Evolutionary conservation across 2,329 filamentous ascomycete species (phyloP), one percentile per base, ranked within the genome.

Genomic region (Alternaria postmessia): DNA sequence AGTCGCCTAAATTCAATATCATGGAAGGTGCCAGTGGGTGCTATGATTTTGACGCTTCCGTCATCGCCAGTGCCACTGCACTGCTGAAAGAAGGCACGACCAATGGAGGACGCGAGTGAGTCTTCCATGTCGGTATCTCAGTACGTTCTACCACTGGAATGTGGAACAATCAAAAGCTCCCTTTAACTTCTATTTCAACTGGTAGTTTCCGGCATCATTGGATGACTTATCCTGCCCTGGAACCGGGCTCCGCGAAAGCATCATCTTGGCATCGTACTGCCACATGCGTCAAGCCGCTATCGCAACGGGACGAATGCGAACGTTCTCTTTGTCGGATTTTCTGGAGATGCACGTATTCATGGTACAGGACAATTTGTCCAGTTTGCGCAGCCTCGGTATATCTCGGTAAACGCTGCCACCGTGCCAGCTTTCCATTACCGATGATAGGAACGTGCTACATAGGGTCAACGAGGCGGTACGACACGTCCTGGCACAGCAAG

Each of bases 61-160:
- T 32, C 18, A 30, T 39, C 30, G 39, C 46, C 38, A 16, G 24
- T 42, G 38, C 14, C 51, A 43, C 51, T 43, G 38, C 39, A 36
- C 26, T 44, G 28, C 57, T 56, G 44, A 30, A 51, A 46, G 58
- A 56, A 63, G 54, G 61, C 42, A 58, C 61, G 34, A 51, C 52
- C 28, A 18, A 51, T 18, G 28, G 18, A 28, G n/a, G 34, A 41
- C 32, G 51, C 32, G 26, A 20, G 26, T 7, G 26, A 8, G 24
- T 30, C 18, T 26, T 22, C 28, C 20, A 53, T 20, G 7, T 32
- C 32, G 38, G 18, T 11, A 14, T 14, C 20, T 34, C 18, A 24
- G 12, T 34, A 14, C 18, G 12, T 18, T 41, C 39, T 22, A 22
- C 2, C 18, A 41, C 18, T 22, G 39, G 5, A 41, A 18, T 18